Conservation (phyloP, 441 rosid species). For the Adansonia grandidieri region DNA sequence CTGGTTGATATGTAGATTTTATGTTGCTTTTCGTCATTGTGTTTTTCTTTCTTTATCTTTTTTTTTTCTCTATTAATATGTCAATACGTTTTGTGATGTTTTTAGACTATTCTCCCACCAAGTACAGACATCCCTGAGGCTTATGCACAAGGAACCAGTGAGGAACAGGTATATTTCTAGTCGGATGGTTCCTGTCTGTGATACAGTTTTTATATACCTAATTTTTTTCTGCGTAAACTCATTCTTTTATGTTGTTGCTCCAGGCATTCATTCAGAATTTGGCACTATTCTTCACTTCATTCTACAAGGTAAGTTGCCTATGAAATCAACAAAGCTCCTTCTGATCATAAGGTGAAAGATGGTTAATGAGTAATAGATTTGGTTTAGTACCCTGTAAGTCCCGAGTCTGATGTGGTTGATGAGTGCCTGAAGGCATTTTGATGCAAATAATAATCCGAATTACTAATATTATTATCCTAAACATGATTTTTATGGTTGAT, state of each 20-base stretch:
- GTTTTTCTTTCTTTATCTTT: slow-evolving; percentile 6
- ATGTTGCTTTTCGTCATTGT: not conserved
- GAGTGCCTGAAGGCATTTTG: not conserved
- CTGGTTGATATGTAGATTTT: slow-evolving; percentile 17
- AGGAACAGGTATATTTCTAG: slow-evolving; percentile 75
- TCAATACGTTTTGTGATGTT: slow-evolving; percentile 1
- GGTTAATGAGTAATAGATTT: not conserved
- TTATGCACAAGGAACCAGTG: slow-evolving; percentile 81
- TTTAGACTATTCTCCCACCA: slow-evolving; percentile 80
- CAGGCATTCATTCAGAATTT: slow-evolving; percentile 69
- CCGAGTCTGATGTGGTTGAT: not conserved
- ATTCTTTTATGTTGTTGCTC: slow-evolving; percentile 30
- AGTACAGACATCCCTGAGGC: slow-evolving; percentile 92
- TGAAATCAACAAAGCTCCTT: not conserved
- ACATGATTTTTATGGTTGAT: not conserved
- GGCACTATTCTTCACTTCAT: slow-evolving; percentile 24
- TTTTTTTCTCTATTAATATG: not conserved
- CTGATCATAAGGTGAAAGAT: slow-evolving; percentile 3
- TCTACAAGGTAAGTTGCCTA: slow-evolving; percentile 17
- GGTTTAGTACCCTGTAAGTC: not conserved
- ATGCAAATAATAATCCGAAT: not conserved
- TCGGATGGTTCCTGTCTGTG: slow-evolving; percentile 24
- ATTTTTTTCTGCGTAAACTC: slow-evolving; percentile 1
- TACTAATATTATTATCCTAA: not conserved
- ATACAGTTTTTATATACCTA: not conserved